phyloP scores from a whole-genome alignment of 352 stramenopile genomes.

The Pythium aquatile region DNA sequence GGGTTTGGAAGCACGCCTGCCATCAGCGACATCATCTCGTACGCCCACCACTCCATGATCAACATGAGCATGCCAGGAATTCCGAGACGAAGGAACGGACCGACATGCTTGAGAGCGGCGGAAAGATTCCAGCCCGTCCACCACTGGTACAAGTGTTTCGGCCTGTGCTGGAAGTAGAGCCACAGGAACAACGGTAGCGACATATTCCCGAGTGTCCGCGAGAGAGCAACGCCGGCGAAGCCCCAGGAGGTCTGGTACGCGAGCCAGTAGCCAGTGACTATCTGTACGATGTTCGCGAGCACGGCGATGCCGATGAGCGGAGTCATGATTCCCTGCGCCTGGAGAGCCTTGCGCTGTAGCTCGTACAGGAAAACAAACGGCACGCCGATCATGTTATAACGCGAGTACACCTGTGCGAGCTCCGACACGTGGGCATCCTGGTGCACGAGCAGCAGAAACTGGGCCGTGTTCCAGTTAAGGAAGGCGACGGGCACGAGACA shows the following conservation, averaged over 20 bases:
- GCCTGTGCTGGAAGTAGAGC: constrained; percentile 48
- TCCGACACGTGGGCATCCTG: constrained; percentile 50
- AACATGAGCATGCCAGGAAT: constrained; percentile 67
- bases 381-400: constrained; percentile 25
- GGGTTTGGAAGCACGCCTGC: constrained; percentile 61
- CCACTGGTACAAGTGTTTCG: constrained; percentile 41
- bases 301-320: constrained; percentile 60
- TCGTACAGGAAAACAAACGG: constrained; percentile 42
- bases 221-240: constrained; percentile 75
- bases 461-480: constrained; percentile 51
- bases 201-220: constrained; percentile 58
- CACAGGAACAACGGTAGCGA: constrained; percentile 49
- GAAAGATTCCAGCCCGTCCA: constrained; percentile 66
- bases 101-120: constrained; percentile 47
- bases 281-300: constrained; percentile 55
- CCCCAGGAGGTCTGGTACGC: constrained; percentile 69
- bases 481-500: constrained; percentile 44
- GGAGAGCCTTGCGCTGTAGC: constrained; percentile 55
- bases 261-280: constrained; percentile 61
- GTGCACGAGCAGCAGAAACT: constrained; percentile 46
- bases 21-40: constrained; percentile 71
- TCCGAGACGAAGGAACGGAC: constrained; percentile 63
- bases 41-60: constrained; percentile 77
- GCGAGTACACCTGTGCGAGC: constrained; percentile 47
- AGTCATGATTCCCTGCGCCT: constrained; percentile 63